Base-by-base conservation (phyloP, 2,329 filamentous ascomycete species). In the Leptographium radiaticola region DNA sequence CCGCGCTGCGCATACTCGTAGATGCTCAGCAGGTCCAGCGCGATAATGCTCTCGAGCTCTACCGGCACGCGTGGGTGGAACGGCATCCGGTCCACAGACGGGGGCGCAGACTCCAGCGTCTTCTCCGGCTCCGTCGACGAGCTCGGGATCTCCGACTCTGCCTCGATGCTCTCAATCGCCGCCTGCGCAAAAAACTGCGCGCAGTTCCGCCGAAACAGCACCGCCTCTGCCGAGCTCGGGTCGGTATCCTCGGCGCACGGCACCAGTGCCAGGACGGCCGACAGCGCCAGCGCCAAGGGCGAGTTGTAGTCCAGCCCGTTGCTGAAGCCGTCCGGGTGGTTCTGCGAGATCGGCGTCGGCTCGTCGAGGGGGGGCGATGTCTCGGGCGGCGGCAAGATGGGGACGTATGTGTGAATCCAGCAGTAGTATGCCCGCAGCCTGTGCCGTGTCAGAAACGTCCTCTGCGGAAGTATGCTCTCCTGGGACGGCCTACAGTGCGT, bases 1-100 rank as follows among this genome's bases (percentile, higher is more conserved):
- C 75, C 75, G 7, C 75, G 67, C 56, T 77, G 74, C 1, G 72
- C 70, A 62, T 77, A 77, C 61, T 77, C 75, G 59, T 77, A 77
- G 6, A 75, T 67, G 58, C 72, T 74, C 2, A 77, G 62, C 13
- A 77, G 59, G 49, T 74, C 64, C 38, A 76, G 63, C 3, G 75
- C 72, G 34, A 77, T 65, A 40, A 76, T 68, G 59, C 67, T 68
- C 59, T 77, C 74, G 6, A 74, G 62, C 55, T 75, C 71, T 1
- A 71, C 54, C 4, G 73, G 73, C 6, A 73, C 65, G 3, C 63
- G 60, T 0, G 70, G 63, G 58, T 76, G 74, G 51, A 77, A 74
- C 4, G 68, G 70, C 38, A 64, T 59, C 49, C 72, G 64, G 42
- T 61, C 59, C 6, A 62, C 20, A 6, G 56, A 53, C 13, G 56